Evolutionary conservation across 2,329 filamentous ascomycete species (phyloP), one percentile per base, ranked within the genome.

Genomic region (Colletotrichum sp.): DNA sequence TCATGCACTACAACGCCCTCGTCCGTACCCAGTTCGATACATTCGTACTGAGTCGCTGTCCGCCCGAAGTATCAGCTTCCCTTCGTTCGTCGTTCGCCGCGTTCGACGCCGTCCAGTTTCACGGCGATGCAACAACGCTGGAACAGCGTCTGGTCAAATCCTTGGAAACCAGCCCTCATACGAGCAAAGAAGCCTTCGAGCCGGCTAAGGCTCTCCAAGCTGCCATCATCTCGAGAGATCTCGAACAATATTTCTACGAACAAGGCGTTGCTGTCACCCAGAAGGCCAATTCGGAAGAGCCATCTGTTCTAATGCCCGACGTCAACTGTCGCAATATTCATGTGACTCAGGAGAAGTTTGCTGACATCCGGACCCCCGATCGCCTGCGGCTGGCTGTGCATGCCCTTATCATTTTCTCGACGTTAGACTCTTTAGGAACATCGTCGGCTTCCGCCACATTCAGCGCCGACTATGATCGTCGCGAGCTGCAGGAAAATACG

Each of bases 1-100:
- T 97, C 82, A 92, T 93, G 43, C 92, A 96, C 81, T 97, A 97
- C 86, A 98, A 97, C 80, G 92, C 94, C n/a, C 86, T 96, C 7
- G 84, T 98, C 12, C 90, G 96, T 68, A 91, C 92, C 4, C 93
- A 96, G 78, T 96, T 98, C 80, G 94, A 96, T 77, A 86, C 87
- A 5, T 97, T 93, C 79, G 84, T 94, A 70, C 84, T 90, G 75
- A 85, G 84, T 27, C 85, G 88, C 76, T 88, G 89, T 77, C 86
- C 90, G 13, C 83, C 89, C 21, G 87, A 88, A 38, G 83, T 88
- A 21, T 85, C 89, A 27, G 86, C 90, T 33, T 83, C 84, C n/a
- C 81, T 91, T 62, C 86, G 88, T 8, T 89, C 91, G 43, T 88
- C 89, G 4, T 92, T 94, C 74, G 85, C 89, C 5, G 86, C 89